Base-by-base conservation (phyloP, 345 rosid genomes). In the Eucalyptus rudis region DNA sequence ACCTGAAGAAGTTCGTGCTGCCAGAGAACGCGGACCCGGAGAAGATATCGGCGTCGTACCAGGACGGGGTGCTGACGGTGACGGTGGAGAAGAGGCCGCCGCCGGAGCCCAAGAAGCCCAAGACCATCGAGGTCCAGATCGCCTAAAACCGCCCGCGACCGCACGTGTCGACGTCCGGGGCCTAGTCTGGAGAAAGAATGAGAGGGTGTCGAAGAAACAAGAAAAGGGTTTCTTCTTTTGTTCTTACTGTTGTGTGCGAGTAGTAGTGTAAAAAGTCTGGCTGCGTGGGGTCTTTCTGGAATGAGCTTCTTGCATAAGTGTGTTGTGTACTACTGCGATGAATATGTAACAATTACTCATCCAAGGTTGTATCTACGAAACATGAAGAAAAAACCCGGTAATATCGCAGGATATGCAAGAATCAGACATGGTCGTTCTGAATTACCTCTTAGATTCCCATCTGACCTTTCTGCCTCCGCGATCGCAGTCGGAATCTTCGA, bases 91-190 rank as follows among this genome's bases (percentile, higher is more conserved):
- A 92, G 89, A 49, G 87, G 90, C 92, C 91, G 20, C 93, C 93
- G 33, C 92, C 91, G n/a, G 92, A 90, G 89, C 92, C 92, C 24
- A 90, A 89, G 92, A 92, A 90, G 90, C 91, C 92, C 36, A 92
- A 89, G 89, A 90, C 87, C 58, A 87, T 91, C 49, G 85, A 91
- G 87, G 93, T 90, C 22, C 87, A 91, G 87, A 80, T 88, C 47
- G 92, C 91, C 16, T 90, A 83, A 68, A 58, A 47, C 56, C 2
- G n/a, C 51, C 51, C 10, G n/a, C 1, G 51, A 29, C 86, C 5
- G 49, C 20, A 4, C 1, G 9, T 0, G n/a, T 83, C 0, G 10
- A 0, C 24, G 17, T 58, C 45, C 5, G 10, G 62, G 88, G 20
- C 33, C 47, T 22, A 59, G 2, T 4, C 22, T 17, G 31, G 71